phyloP scores from a whole-genome alignment of 2,329 filamentous ascomycete genomes.

The Cytospora piceicola region DNA sequence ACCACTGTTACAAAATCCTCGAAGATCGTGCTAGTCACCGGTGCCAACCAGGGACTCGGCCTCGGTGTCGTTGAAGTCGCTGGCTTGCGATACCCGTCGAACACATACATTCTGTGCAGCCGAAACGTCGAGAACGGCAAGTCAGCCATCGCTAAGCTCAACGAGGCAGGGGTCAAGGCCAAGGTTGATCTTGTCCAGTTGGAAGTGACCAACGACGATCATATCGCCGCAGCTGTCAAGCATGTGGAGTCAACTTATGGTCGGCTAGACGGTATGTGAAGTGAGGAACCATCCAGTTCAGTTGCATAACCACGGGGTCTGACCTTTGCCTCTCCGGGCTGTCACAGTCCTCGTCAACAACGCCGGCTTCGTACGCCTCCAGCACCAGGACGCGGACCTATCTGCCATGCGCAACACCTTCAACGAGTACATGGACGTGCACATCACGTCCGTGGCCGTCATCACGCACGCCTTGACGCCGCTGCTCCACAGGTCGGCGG shows the following conservation, averaged over 20 bases:
- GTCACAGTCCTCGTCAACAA: slow-evolving; percentile 41
- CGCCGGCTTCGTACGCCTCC: slow-evolving; percentile 34
- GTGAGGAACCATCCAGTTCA: no score
- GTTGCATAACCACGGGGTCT: no score
- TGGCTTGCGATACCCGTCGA: neutral
- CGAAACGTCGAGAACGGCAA: neutral
- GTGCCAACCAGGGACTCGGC: neutral
- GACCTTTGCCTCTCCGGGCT: neutral
- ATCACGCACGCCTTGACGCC: slow-evolving; percentile 39
- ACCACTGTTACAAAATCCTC: no score
- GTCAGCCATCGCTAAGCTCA: neutral
- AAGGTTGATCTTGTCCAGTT: neutral
- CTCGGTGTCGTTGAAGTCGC: neutral
- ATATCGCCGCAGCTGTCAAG: neutral
- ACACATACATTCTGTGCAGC: neutral
- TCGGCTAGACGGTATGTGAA: neutral
- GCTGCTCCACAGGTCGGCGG: slow-evolving; percentile 36
- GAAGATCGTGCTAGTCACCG: neutral
- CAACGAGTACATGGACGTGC: slow-evolving; percentile 43
- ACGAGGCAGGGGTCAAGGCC: neutral
- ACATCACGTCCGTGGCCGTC: slow-evolving; percentile 41
- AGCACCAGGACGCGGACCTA: slow-evolving; percentile 19
- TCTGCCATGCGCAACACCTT: slow-evolving; percentile 41
- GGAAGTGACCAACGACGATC: neutral
- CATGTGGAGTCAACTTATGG: neutral